These are phyloP conservation scores for Pythium vanterpoolii DNA, from an alignment of 352 stramenopile genomes.

Conservation along the genomic window DNA sequence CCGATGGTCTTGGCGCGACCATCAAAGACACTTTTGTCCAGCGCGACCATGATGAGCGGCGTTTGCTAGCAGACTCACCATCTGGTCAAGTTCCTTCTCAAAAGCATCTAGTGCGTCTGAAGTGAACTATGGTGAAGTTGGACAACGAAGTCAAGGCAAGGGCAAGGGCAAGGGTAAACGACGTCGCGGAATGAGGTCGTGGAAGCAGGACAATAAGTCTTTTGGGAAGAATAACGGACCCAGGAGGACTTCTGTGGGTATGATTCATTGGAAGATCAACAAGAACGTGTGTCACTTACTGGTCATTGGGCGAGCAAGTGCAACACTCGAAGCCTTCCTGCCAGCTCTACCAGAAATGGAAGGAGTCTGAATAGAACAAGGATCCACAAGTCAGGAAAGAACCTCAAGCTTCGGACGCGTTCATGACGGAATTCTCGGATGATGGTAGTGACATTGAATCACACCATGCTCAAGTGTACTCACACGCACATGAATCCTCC, in stretches of 20 bases:
- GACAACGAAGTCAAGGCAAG: constrained; percentile 9
- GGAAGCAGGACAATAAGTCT: not conserved
- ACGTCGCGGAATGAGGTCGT: not conserved
- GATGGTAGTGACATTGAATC: constrained; percentile 14
- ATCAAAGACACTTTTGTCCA: too few relatives aligned
- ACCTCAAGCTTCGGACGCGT: too few relatives aligned
- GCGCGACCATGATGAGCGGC: too few relatives aligned
- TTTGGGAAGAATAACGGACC: too few relatives aligned
- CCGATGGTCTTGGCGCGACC: too few relatives aligned
- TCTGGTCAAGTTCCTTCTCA: too few relatives aligned
- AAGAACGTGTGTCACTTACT: not conserved
- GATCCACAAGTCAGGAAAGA: too few relatives aligned
- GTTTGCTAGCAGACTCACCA: too few relatives aligned
- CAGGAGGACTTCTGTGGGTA: too few relatives aligned
- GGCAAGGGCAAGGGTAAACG: not conserved
- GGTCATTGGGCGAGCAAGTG: constrained; percentile 6
- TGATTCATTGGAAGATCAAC: not conserved
- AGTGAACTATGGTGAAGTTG: too few relatives aligned
- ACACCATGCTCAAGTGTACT: constrained; percentile 8
- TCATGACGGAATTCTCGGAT: constrained; percentile 19
- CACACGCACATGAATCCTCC: not conserved
- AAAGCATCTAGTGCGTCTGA: too few relatives aligned
- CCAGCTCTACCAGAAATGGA: constrained; percentile 19
- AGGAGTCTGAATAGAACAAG: not conserved
- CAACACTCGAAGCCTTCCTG: not conserved